Conservation (phyloP, 176 grass and related monocot genomes). For the Triticum monococcum region DNA sequence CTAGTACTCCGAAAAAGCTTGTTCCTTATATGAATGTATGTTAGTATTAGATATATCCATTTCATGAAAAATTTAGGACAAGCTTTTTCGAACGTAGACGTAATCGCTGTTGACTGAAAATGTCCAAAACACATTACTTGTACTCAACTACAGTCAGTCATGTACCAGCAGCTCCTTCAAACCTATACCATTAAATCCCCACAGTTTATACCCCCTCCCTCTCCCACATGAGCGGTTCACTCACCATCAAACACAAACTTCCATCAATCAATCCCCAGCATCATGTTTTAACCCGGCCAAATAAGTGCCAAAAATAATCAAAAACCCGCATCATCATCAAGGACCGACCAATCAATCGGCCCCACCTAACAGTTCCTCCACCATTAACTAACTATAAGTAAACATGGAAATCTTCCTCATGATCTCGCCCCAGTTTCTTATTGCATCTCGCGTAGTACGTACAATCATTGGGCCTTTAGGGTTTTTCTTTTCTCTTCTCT, state of each 20-base stretch:
- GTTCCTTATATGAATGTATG: too few species aligned
- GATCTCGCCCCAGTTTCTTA: neutral
- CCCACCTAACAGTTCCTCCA: neutral
- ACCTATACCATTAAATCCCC: neutral
- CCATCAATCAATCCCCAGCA: neutral
- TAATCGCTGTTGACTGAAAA: too few species aligned
- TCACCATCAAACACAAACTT: too few species aligned
- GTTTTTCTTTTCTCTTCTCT: conserved; percentile 4
- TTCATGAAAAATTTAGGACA: too few species aligned
- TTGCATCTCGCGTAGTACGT: neutral
- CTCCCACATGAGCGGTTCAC: neutral
- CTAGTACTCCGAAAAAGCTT: too few species aligned
- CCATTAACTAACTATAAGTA: neutral
- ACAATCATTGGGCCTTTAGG: conserved; percentile 44
- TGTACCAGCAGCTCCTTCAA: neutral
- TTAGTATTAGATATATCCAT: too few species aligned
- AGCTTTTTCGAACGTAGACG: neutral
- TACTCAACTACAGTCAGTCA: neutral
- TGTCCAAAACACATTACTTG: neutral
- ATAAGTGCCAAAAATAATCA: neutral
- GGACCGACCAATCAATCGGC: conserved; percentile 4
- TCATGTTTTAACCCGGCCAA: neutral
- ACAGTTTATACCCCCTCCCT: neutral
- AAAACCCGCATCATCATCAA: neutral
- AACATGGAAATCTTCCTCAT: neutral